phyloP scores from a whole-genome alignment of 345 rosid species.

The Salix exigua region DNA sequence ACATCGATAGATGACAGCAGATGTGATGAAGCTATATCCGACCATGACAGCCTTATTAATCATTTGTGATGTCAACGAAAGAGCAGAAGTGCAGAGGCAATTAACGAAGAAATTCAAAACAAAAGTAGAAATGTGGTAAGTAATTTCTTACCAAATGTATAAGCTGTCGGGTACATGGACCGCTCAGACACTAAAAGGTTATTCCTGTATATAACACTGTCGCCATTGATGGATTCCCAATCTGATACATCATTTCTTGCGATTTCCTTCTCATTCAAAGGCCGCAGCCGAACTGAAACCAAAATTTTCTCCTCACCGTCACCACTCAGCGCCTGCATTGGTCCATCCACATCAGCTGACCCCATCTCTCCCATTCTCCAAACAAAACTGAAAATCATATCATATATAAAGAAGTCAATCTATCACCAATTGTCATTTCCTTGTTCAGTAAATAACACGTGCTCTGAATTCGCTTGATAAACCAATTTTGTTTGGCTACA shows the following conservation, averaged over 20 bases:
- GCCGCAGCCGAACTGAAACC: conserved; percentile 87
- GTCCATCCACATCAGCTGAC: conserved; percentile 48
- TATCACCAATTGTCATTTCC: conserved; percentile 4
- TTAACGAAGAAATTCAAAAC: background rate
- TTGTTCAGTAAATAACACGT: conserved; percentile 12
- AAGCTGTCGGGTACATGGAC: conserved; percentile 85
- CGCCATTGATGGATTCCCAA: conserved; percentile 85
- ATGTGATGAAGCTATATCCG: background rate
- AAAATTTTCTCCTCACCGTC: conserved; percentile 56
- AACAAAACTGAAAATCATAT: conserved; percentile 13
- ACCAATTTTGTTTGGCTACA: conserved; percentile 10
- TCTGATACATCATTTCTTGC: conserved; percentile 67
- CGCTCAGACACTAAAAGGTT: conserved; percentile 75
- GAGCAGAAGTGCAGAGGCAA: background rate
- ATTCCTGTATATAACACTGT: conserved; percentile 62
- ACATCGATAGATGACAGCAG: background rate
- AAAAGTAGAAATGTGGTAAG: conserved; percentile 6
- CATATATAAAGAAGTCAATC: conserved; percentile 6
- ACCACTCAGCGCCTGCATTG: conserved; percentile 38
- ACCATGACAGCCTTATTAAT: background rate
- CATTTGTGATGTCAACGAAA: conserved; percentile 1
- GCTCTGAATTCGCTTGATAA: conserved; percentile 10
- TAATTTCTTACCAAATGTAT: conserved; percentile 67
- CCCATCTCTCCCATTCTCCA: conserved; percentile 41
- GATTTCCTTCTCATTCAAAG: conserved; percentile 75